Conservation (phyloP, 106 monocot genomes). For the Cymbidium sinense region DNA sequence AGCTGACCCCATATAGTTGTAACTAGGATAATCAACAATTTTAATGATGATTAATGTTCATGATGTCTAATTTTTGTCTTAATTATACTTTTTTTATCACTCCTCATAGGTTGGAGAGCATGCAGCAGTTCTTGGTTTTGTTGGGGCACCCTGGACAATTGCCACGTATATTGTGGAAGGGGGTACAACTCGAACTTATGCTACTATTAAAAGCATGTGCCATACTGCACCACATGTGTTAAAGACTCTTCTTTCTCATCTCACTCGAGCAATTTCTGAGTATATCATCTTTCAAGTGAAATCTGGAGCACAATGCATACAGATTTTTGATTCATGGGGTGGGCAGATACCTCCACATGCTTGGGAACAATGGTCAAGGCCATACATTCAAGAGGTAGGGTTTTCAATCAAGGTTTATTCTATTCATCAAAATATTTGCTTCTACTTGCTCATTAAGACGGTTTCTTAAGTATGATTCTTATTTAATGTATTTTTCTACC, state of each 20-base stretch:
- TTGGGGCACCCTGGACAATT: constrained; percentile 97
- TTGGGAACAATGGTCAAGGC: constrained; percentile 95
- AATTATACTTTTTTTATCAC: background rate
- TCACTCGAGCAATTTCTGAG: constrained; percentile 73
- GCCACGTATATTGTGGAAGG: constrained; percentile 98
- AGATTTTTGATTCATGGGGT: constrained; percentile 98
- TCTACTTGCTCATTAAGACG: background rate
- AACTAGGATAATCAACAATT: background rate
- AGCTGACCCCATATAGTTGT: background rate
- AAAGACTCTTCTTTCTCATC: constrained; percentile 65
- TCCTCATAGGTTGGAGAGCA: constrained; percentile 68
- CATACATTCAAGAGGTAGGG: constrained; percentile 82
- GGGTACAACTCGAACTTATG: constrained; percentile 82
- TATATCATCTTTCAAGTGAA: constrained; percentile 88
- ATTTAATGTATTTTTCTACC: background rate
- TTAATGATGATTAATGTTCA: background rate
- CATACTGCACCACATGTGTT: constrained; percentile 74
- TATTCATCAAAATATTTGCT: background rate
- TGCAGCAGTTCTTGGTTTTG: constrained; percentile 86
- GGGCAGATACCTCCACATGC: constrained; percentile 87
- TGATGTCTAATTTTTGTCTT: background rate
- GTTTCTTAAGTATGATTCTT: background rate
- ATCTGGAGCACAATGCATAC: constrained; percentile 92
- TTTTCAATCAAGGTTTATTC: background rate
- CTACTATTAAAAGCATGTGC: constrained; percentile 80